Evolutionary conservation across 2,329 filamentous ascomycete species (phyloP), one percentile per base, ranked within the genome.

Genomic region (Spiromastix sp.): DNA sequence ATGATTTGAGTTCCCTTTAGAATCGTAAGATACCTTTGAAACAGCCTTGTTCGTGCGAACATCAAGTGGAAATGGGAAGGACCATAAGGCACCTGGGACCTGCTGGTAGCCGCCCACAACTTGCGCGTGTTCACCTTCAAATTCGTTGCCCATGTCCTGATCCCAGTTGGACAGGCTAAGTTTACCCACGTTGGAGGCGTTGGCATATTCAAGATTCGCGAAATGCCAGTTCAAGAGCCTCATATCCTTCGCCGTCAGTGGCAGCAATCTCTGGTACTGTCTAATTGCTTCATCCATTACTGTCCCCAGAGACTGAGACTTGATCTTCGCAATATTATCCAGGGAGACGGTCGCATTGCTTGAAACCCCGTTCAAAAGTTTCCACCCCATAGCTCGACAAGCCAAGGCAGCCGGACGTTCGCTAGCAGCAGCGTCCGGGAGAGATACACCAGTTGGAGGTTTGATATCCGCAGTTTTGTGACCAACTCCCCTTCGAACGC

Each of bases 151-250:
- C 32, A 87, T 86, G 53, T 98, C 93, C 50, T 98, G 86, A 57
- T 98, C 93, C 85, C 93, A 96, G 0, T 87, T 80, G 5, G 80
- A 77, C 10, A 98, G 73, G 56, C 89, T 96, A 12, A 98, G 72
- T 43, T 82, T 81, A 45, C 82, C 79, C 36, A 94, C 77, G 45
- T 86, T 93, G 2, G 79, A 84, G 2, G 91, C 91, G 56, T 96
- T 98, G 43, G 89, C 93, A 54, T 98, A 98, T 59, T 98, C 91
- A 10, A 98, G 71, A 53, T 98, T 98, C 45, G 93, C 93, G 56
- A 95, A 82, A 59, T 98, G 93, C 91, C 91, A 98, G 52, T 95
- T 98, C 51, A 96, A 72, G 11, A 98, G 68, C 30, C 91, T 77
- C 59, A 93, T 79, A 51, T 98, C 91, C 52, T 85, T 83, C 1